Conservation (phyloP, 176 grass and related monocot species). For the Hsuehochloa calcarea region DNA sequence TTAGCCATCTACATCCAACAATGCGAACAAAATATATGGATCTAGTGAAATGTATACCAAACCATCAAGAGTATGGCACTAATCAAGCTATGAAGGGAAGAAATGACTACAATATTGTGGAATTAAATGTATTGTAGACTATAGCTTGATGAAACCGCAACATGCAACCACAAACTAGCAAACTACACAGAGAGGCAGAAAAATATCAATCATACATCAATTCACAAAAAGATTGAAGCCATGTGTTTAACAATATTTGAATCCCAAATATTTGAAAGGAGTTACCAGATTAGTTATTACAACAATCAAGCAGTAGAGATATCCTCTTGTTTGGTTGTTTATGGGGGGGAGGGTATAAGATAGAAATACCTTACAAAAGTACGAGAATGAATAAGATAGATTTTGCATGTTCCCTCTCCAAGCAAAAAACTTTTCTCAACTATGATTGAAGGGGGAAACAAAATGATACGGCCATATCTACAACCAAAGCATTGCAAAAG, state of each 20-base stretch:
- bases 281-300: neutral
- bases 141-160: neutral
- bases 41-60: neutral
- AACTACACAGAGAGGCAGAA: no score
- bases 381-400: conserved; percentile 1
- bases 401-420: conserved; percentile 16
- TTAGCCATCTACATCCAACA: no score
- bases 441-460: conserved; percentile 10
- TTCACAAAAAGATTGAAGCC: no score
- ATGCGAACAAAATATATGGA: no score
- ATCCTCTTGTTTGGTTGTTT: conserved; percentile 9
- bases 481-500: no score
- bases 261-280: neutral
- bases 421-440: conserved; percentile 2
- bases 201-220: no score
- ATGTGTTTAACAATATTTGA: neutral
- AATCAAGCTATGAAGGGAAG: neutral
- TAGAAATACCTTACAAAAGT: neutral
- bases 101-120: neutral
- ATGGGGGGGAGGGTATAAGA: neutral
- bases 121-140: neutral
- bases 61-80: neutral
- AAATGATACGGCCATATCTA: no score
- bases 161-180: neutral
- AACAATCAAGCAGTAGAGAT: neutral